Percentiles rank a stretch among this genome's conserved stretches.
phyloP scores from a whole-genome alignment of 2,329 filamentous ascomycete species.

The Colletotrichum sojae region DNA sequence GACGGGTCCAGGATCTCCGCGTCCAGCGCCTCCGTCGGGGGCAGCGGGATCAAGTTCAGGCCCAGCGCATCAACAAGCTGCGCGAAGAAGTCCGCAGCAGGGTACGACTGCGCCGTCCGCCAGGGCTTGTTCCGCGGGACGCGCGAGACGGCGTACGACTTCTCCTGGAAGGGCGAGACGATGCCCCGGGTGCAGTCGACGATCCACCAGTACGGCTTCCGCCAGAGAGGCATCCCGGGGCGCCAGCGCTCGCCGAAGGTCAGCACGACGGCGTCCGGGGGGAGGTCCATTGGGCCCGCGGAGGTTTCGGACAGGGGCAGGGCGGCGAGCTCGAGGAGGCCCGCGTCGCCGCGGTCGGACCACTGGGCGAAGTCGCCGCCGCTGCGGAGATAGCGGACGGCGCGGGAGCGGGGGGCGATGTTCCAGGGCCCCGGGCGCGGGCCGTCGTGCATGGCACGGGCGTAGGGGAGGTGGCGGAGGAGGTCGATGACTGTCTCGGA shows the following conservation, averaged over 20 bases:
- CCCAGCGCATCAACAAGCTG: conserved; percentile 18
- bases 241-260: conserved; percentile 23
- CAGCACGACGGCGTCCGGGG: conserved; percentile 24
- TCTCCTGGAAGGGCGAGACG: conserved; percentile 27
- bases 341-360: conserved; percentile 36
- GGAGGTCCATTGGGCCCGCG: conserved; percentile 33
- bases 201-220: conserved; percentile 36
- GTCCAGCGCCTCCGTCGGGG: conserved; percentile 34
- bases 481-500: conserved; percentile 36
- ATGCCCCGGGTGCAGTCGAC: conserved; percentile 31
- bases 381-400: conserved; percentile 38
- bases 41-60: conserved; percentile 19
- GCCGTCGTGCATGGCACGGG: conserved; percentile 36
- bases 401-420: conserved; percentile 27
- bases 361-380: conserved; percentile 28
- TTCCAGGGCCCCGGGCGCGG: conserved; percentile 38
- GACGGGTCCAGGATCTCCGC: conserved; percentile 30
- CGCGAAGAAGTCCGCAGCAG: conserved; percentile 25
- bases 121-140: conserved; percentile 40
- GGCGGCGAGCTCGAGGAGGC: conserved; percentile 30
- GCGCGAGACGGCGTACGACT: conserved; percentile 12
- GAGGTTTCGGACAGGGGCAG: conserved; percentile 21
- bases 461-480: conserved; percentile 38
- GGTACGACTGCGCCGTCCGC: conserved; percentile 21
- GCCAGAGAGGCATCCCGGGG: neutral